Evolutionary conservation across 306 rosid species (phyloP).

Genomic region (Lathyrus sativus): DNA sequence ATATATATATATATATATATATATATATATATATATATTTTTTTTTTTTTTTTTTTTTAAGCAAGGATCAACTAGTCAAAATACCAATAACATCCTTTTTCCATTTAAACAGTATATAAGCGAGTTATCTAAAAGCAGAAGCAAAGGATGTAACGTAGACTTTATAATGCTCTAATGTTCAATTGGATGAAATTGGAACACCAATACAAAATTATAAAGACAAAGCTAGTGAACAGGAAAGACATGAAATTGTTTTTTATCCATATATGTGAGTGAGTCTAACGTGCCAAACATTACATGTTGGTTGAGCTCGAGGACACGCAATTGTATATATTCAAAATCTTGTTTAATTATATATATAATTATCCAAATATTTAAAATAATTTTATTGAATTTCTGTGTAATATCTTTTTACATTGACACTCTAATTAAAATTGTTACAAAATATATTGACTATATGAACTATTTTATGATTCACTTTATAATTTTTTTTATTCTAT

Average conservation of each 20-base stretch:
- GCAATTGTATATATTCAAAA: not conserved
- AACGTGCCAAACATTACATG: not conserved
- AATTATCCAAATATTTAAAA: no score
- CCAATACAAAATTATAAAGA: not conserved
- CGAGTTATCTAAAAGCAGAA: not conserved
- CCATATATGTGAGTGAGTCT: not conserved
- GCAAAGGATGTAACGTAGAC: not conserved
- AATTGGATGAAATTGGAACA: constrained; percentile 5
- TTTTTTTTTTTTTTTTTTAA: no score
- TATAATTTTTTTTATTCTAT: no score
- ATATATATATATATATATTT: no score
- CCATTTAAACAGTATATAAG: not conserved
- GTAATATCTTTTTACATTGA: no score
- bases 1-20: no score
- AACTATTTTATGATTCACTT: no score
- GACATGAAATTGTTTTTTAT: not conserved
- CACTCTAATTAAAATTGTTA: no score
- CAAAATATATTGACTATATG: no score
- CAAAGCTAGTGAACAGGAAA: constrained; percentile 5
- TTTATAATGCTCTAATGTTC: not conserved
- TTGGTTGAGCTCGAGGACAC: not conserved
- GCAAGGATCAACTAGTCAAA: no score
- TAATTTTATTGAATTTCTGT: no score
- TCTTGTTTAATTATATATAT: not conserved
- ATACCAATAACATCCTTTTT: not conserved